Evolutionary conservation across 345 rosid species (phyloP).

Genomic region (Durio zibethinus): DNA sequence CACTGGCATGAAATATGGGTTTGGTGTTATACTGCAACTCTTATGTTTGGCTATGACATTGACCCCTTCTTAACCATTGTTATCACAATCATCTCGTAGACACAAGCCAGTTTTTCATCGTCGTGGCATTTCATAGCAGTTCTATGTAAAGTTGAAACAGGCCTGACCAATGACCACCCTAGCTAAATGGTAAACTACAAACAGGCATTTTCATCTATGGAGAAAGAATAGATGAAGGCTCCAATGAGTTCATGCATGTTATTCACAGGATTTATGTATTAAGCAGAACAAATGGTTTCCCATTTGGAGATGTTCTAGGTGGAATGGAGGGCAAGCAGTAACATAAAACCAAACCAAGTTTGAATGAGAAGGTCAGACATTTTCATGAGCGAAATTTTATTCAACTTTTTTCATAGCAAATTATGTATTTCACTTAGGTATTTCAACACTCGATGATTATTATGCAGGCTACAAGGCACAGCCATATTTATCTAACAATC

Average conservation of each 20-base stretch:
- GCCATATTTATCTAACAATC: neutral
- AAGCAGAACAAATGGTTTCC: neutral
- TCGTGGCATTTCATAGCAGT: neutral
- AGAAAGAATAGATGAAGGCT: neutral
- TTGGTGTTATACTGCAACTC: constrained; percentile 15
- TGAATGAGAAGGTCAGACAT: neutral
- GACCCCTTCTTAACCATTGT: neutral
- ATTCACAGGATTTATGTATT: neutral
- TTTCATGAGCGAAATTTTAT: neutral
- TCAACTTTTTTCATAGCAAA: neutral
- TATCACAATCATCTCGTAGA: neutral
- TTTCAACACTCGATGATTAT: neutral
- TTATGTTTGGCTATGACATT: constrained; percentile 2
- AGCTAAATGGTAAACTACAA: neutral
- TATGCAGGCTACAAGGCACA: constrained; percentile 6
- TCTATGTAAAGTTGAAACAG: neutral
- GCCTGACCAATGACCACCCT: neutral
- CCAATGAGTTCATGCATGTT: neutral
- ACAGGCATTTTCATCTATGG: too few species aligned
- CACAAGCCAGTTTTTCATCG: neutral
- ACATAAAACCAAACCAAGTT: neutral
- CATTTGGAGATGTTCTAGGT: neutral
- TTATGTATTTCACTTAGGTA: neutral
- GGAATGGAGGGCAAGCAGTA: neutral
- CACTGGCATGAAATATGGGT: constrained; percentile 24